These are phyloP conservation scores for Vicia villosa DNA, from an alignment of 306 rosid genomes.

Conservation along the genomic window DNA sequence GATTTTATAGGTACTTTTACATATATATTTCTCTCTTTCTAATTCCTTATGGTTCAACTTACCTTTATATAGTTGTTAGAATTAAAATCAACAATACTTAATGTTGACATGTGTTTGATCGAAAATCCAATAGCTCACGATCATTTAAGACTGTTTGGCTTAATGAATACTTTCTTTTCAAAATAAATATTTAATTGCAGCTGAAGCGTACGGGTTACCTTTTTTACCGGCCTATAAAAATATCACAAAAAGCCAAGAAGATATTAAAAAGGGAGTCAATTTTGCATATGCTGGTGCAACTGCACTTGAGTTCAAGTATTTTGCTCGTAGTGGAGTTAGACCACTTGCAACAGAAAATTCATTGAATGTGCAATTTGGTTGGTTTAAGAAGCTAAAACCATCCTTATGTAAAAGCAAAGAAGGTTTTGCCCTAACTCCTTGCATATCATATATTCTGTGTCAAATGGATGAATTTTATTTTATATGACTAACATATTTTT, in stretches of 20 bases:
- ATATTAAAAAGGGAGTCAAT: slow-evolving; percentile 43
- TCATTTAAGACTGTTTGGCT: no score
- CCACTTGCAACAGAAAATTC: background rate
- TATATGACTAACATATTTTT: background rate
- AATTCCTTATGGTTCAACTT: no score
- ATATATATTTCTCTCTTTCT: background rate
- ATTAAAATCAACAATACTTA: background rate
- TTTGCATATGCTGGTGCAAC: slow-evolving; percentile 60
- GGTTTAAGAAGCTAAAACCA: slow-evolving; percentile 46
- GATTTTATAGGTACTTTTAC: slow-evolving; percentile 36
- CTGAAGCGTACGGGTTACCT: slow-evolving; percentile 54
- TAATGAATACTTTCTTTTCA: no score
- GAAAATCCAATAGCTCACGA: background rate
- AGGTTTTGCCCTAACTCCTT: background rate
- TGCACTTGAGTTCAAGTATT: slow-evolving; percentile 40
- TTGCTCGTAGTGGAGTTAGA: background rate
- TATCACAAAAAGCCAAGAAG: background rate
- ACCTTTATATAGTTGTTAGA: background rate
- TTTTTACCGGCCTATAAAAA: slow-evolving; percentile 42
- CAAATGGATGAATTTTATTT: background rate
- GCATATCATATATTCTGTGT: background rate
- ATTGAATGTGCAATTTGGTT: slow-evolving; percentile 45
- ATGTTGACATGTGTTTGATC: background rate
- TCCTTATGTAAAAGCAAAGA: slow-evolving; percentile 38
- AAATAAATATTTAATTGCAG: background rate